Base-by-base conservation (phyloP, 1,284 basidiomycete genomes). In the Trametes sp. region DNA sequence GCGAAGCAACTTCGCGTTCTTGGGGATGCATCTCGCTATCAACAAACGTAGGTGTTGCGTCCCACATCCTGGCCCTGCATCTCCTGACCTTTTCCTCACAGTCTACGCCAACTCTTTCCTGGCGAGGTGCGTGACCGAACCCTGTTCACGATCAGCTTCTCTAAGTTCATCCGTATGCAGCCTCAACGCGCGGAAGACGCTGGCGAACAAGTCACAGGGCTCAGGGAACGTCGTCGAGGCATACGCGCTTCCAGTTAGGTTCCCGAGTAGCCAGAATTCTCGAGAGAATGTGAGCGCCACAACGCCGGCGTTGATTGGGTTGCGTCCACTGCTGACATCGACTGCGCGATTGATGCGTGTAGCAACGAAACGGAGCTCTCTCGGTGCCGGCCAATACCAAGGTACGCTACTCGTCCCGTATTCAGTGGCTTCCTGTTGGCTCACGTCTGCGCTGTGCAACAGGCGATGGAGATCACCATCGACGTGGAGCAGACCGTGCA, bases 91-190 rank as follows among this genome's bases (percentile, higher is more conserved):
- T 26, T 29, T 26, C 35, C 7, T 38, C 35, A 35, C 46, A 73
- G 71, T 68, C 6, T 73, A 72, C 50, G 66, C 70, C 4, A 71
- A 70, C 55, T 72, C 71, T 4, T 57, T 72, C 50, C 52, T 73
- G 2, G 67, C 71, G 21, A 70, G 68, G 70, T 70, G n/a, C 24
- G 24, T 26, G 13, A 28, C 24, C 2, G 11, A 46, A 26, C 24
- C 24, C 6, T 1, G 14, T 5, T 16, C 5, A 10, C 3, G n/a
- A 23, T 23, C 11, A 46, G 26, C 45, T 46, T 24, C 23, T 2
- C 14, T 26, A 26, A 24, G 24, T 26, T 16, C 14, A 46, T 28
- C 45, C 28, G 10, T 10, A 24, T n/a, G 19, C 29, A 65, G 65
- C 36, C 58, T 67, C 13, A 67, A 67, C 42, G 65, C 65, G 8